These are phyloP conservation scores for Pythium aphanidermatum DNA, from an alignment of 352 stramenopile species.

Conservation along the genomic window DNA sequence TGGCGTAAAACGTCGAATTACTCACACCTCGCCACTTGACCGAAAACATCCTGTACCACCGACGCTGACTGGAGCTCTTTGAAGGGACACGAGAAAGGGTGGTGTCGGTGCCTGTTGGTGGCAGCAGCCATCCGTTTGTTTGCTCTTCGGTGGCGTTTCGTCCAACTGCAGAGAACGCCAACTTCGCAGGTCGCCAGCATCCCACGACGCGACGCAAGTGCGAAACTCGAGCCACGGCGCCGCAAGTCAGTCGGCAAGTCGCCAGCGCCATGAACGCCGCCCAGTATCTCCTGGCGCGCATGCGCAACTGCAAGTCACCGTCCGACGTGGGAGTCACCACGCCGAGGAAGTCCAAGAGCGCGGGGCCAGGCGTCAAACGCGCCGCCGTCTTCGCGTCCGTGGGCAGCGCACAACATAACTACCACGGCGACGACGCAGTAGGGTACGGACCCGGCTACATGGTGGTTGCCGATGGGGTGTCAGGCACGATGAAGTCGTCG, in stretches of 20 bases:
- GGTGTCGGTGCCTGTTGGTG: constrained; percentile 4
- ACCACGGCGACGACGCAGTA: constrained; percentile 82
- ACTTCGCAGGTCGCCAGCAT: neutral
- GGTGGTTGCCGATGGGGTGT: constrained; percentile 82
- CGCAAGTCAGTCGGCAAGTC: constrained; percentile 3
- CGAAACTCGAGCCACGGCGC: neutral
- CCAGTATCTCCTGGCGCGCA: constrained; percentile 66
- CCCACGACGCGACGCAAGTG: no score
- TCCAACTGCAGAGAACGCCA: neutral
- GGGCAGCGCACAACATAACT: constrained; percentile 65
- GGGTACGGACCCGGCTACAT: constrained; percentile 83
- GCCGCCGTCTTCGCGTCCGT: constrained; percentile 69
- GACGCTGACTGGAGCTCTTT: no score
- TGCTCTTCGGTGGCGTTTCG: constrained; percentile 2
- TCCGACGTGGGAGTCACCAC: constrained; percentile 27
- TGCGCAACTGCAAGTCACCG: constrained; percentile 63
- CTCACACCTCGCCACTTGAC: constrained; percentile 13
- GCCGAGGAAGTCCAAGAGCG: constrained; percentile 12
- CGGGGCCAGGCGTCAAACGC: constrained; percentile 2
- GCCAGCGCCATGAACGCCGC: constrained; percentile 38
- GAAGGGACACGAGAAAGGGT: no score
- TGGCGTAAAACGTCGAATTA: constrained; percentile 3
- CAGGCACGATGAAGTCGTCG: constrained; percentile 79
- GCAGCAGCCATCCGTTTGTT: neutral
- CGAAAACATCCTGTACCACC: constrained; percentile 8